Conservation (phyloP, 768 basidiomycete species). For the Imleria badia region DNA sequence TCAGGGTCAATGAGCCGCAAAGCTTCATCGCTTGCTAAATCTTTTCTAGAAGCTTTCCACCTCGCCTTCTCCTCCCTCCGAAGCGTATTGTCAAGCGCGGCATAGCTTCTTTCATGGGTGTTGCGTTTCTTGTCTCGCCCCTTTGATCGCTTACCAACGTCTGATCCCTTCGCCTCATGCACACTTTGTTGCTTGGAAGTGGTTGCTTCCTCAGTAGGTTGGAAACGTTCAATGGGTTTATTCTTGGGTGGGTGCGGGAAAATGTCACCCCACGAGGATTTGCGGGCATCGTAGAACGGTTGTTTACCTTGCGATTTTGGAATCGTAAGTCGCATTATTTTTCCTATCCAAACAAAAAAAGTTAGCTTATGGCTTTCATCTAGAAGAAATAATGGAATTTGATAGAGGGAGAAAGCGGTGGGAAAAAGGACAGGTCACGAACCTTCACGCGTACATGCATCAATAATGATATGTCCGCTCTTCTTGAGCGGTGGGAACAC, state of each 20-base stretch:
- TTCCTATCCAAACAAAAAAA: conserved; percentile 47
- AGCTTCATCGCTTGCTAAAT: conserved; percentile 1
- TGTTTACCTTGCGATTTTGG: conserved; percentile 97
- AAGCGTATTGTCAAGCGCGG: conserved; percentile 34
- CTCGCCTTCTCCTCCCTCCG: conserved; percentile 39
- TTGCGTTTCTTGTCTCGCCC: conserved; percentile 27
- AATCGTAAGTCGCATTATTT: conserved; percentile 88
- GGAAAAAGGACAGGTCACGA: conserved; percentile 6
- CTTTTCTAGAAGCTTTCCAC: conserved; percentile 26
- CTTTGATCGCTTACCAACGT: conserved; percentile 54
- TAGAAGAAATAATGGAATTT: background rate
- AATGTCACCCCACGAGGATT: conserved; percentile 90
- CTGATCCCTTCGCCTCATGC: conserved; percentile 41
- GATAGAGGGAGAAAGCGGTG: conserved; percentile 6
- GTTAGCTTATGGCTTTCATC: conserved; percentile 3
- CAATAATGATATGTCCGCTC: conserved; percentile 88
- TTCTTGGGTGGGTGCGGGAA: conserved; percentile 92
- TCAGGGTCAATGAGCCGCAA: conserved; percentile 12
- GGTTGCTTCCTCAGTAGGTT: conserved; percentile 32
- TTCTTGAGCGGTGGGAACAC: conserved; percentile 91
- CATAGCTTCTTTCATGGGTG: conserved; percentile 23
- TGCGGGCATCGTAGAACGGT: conserved; percentile 90
- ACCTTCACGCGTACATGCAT: conserved; percentile 86
- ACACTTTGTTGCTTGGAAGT: conserved; percentile 29
- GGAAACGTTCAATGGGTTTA: conserved; percentile 61